Evolutionary conservation across 1,284 basidiomycete species (phyloP), one percentile per base, ranked within the genome.

Genomic region (Singerocomus inundabilis): DNA sequence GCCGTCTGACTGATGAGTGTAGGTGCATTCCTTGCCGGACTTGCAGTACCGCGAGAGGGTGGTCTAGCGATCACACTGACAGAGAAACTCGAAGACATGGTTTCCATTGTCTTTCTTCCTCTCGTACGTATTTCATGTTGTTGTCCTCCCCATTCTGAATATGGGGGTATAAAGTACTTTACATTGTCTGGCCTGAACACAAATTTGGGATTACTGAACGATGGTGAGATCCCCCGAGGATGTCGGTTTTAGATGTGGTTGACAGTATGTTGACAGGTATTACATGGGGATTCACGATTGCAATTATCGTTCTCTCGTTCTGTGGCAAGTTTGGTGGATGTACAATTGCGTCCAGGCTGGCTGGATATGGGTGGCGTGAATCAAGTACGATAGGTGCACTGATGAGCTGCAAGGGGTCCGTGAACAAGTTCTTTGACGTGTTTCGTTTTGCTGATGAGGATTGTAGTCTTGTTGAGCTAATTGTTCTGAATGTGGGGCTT

Each of bases 401-500:
- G 54, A 98, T 99, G 95, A 88, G 85, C 62, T 98, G 94, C 70
- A 98, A 98, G 75, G 94, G 94, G 84, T 91, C 50, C 47, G 76
- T 64, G 7, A 26, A 6, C 41, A 5, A 26, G 10, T 2, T 8
- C 5, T n/a, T 26, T 4, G 9, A 21, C 7, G 10, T 49, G 11
- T 5, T 25, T 13, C 34, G 26, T 32, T 28, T 29, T 21, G 30
- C 44, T 49, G 5, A 46, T 25, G 8, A 5, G 4, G 10, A 21
- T 13, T n/a, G 6, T 46, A 89, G 88, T 51, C 74, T 93, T 9
- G 87, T 93, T 10, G 91, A 95, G 65, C 79, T 97, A 30, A 97
- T 98, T 60, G 95, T 98, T 8, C 82, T 98, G 58, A 98, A 99
- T 66, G 89, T 98, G 56, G 96, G 95, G 35, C 77, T 95, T 1